Percentiles rank a stretch among this genome's conserved stretches.
These are phyloP conservation scores for Torulaspora quercuum DNA, from an alignment of 805 yeast species.

Conservation along the genomic window DNA sequence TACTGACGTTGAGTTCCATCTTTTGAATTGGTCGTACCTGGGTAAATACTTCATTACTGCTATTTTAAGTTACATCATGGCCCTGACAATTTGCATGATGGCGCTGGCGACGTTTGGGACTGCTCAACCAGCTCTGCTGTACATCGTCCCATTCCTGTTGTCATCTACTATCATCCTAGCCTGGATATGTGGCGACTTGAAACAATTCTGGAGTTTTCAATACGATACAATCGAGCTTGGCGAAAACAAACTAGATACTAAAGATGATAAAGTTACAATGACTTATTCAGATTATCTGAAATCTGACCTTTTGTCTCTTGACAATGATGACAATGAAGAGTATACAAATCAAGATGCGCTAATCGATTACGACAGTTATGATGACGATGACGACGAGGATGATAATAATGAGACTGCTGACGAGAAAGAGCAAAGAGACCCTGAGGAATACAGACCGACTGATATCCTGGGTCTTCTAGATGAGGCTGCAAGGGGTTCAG, in stretches of 20 bases:
- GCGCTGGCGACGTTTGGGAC: slow-evolving; percentile 39
- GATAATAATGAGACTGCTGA: slow-evolving; percentile 7
- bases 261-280: slow-evolving; percentile 20
- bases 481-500: slow-evolving; percentile 9
- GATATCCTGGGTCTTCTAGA: slow-evolving; percentile 10
- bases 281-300: slow-evolving; percentile 23
- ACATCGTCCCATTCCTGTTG: slow-evolving; percentile 51
- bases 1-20: slow-evolving; percentile 40
- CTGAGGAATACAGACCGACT: slow-evolving; percentile 10
- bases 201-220: slow-evolving; percentile 40
- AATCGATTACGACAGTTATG: slow-evolving; percentile 13
- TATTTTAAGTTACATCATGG: slow-evolving; percentile 48
- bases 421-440: slow-evolving; percentile 3
- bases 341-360: slow-evolving; percentile 16
- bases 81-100: slow-evolving; percentile 42
- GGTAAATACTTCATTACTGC: slow-evolving; percentile 48
- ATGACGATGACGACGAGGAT: slow-evolving; percentile 14
- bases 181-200: slow-evolving; percentile 42
- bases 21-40: slow-evolving; percentile 35
- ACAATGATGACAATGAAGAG: slow-evolving; percentile 20
- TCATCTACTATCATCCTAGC: slow-evolving; percentile 39
- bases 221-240: slow-evolving; percentile 23
- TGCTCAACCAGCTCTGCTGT: slow-evolving; percentile 69
- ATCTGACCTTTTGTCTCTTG: slow-evolving; percentile 8
- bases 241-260: slow-evolving; percentile 9